Evolutionary conservation across 164 flowering plant species (phyloP), one percentile per base, ranked within the genome.

Genomic region (Akebia trifoliata): DNA sequence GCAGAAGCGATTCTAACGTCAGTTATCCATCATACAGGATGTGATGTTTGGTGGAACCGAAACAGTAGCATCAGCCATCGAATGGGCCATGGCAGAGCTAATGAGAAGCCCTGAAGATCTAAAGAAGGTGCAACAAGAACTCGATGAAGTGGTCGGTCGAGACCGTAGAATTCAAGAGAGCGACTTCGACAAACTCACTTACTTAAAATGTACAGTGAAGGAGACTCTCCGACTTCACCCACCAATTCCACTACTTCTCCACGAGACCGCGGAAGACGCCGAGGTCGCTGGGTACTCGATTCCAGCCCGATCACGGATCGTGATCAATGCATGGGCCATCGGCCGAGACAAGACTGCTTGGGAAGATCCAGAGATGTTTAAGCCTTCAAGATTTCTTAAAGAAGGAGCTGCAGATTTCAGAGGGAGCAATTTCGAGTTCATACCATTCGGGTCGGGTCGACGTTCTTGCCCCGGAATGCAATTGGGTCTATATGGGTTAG

Each of bases 31-130:
- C 22, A 18, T 12, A 28, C 67, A 88, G 96, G 96, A 88, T 36
- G 91, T 89, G 8, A 89, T 89, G 96, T 89, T 89, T 59, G 96
- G 94, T 15, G 96, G 96, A 4, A 86, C 91, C 0, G 94, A 89
- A 47, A 86, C 96, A n/a, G 91, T 89, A 36, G 96, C 96, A 2
- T 89, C 96, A 2, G 90, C 87, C 0, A 81, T 89, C 18, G 96
- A 86, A 50, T 89, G 96, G 96, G 86, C 82, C 45, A 75, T 89
- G 84, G 52, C 96, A 31, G 96, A 89, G 77, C 62, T 86, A 30
- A 70, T 89, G 81, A 73, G 52, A 17, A 66, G 63, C 49, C 93
- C 96, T 3, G 74, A 78, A 5, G 83, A 84, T 14, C 51, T 89
- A 6, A 78, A 69, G 56, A 71, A 50, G 56, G 87, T 77, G 21